These are phyloP conservation scores for Prunus mume DNA, from an alignment of 306 rosid genomes.

Conservation along the genomic window DNA sequence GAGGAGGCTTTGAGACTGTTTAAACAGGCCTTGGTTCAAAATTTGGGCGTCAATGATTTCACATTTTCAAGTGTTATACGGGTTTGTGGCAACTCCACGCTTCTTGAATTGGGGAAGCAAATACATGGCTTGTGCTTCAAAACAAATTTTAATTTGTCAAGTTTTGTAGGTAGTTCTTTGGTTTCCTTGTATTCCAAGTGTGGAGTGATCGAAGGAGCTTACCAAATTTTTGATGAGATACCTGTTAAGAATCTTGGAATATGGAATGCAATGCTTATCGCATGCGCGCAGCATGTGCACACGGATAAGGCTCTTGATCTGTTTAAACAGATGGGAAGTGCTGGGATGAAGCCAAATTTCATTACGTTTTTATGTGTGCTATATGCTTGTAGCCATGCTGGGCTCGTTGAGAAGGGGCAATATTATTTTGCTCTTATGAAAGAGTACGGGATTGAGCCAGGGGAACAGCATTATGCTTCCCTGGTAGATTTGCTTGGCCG, in stretches of 20 bases:
- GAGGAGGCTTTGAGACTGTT: slow-evolving; percentile 65
- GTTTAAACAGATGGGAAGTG: slow-evolving; percentile 50
- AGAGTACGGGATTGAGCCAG: slow-evolving; percentile 69
- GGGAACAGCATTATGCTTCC: slow-evolving; percentile 67
- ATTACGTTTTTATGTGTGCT: slow-evolving; percentile 73
- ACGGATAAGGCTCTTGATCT: slow-evolving; percentile 50
- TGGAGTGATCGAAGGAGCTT: slow-evolving; percentile 73
- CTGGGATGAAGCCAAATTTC: slow-evolving; percentile 76
- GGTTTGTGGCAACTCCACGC: slow-evolving; percentile 60
- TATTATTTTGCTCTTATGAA: slow-evolving; percentile 60
- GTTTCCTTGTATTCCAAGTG: slow-evolving; percentile 70
- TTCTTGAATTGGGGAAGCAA: slow-evolving; percentile 71
- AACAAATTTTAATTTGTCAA: slow-evolving; percentile 58
- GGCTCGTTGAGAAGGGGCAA: slow-evolving; percentile 66
- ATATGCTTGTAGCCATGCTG: slow-evolving; percentile 88
- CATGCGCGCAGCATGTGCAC: slow-evolving; percentile 80
- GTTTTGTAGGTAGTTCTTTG: slow-evolving; percentile 81
- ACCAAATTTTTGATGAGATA: slow-evolving; percentile 57
- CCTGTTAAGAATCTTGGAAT: slow-evolving; percentile 63
- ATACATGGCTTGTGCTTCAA: slow-evolving; percentile 75
- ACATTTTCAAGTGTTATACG: slow-evolving; percentile 74
- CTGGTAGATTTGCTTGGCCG: slow-evolving; percentile 88
- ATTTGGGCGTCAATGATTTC: slow-evolving; percentile 68
- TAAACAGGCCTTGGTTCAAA: slow-evolving; percentile 44
- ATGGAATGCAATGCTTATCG: slow-evolving; percentile 91